Evolutionary conservation across 192 early-diverging fungal genomes (phyloP).

Genomic region (Mortierella claussenii): DNA sequence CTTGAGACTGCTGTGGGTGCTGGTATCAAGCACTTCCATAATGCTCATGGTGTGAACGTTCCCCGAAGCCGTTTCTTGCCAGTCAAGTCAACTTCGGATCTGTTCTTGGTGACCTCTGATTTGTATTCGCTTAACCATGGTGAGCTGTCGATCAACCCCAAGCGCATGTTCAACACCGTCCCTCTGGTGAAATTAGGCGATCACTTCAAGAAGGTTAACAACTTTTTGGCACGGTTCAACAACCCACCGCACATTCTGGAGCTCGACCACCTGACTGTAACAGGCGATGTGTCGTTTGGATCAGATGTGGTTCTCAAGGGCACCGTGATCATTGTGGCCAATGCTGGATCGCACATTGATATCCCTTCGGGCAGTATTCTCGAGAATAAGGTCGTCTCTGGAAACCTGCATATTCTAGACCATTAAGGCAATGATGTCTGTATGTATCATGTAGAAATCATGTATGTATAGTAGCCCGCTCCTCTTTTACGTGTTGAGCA

Average conservation of each 20-base stretch:
- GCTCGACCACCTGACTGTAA: constrained; percentile 97
- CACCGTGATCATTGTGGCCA: constrained; percentile 99
- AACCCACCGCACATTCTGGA: constrained; percentile 95
- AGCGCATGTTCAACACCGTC: constrained; percentile 91
- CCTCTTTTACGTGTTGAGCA: too few relatives aligned
- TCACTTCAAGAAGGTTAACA: constrained; percentile 96
- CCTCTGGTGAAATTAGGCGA: constrained; percentile 98
- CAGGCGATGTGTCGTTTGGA: constrained; percentile 98
- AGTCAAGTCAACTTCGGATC: constrained; percentile 97
- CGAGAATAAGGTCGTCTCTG: constrained; percentile 98
- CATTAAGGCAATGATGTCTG: too few relatives aligned
- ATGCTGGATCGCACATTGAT: constrained; percentile 96
- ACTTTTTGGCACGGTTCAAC: constrained; percentile 93
- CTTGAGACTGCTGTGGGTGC: constrained; percentile 99
- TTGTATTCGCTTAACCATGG: constrained; percentile 95
- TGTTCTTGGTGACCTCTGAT: constrained; percentile 97
- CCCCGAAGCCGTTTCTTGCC: constrained; percentile 97
- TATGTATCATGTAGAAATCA: too few relatives aligned
- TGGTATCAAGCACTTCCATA: constrained; percentile 96
- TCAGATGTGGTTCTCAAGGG: constrained; percentile 88
- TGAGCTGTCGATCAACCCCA: constrained; percentile 90
- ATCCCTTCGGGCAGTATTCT: constrained; percentile 94
- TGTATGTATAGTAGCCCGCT: too few relatives aligned
- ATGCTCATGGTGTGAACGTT: constrained; percentile 97
- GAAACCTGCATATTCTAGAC: constrained; percentile 90